Base-by-base conservation (phyloP, 2,329 filamentous ascomycete genomes). In the Geosmithia flava region DNA sequence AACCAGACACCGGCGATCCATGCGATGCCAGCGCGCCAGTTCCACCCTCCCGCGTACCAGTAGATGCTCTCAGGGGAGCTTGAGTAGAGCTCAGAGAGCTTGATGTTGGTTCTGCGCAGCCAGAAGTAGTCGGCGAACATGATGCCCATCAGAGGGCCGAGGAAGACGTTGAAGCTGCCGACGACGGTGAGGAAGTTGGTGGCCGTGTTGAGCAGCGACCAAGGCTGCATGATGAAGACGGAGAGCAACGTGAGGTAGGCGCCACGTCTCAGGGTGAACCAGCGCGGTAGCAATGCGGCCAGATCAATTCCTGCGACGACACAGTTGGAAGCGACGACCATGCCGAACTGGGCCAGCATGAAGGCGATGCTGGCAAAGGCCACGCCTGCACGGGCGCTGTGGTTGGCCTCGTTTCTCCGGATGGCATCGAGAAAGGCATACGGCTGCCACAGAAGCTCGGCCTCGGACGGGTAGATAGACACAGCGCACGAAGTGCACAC, bases 311-410 rank as follows among this genome's bases (percentile, higher is more conserved):
- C 75, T 72, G 1, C 70, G 23, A 65, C 69, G 51, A 76, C 71
- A 16, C 68, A 74, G 56, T 78, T 80, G 8, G 75, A 75, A 2
- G 74, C 63, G 53, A 81, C 77, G 53, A 79, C 77, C 47, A 80
- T 75, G 39, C 76, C 75, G 8, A 80, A 63, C 48, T 75, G 71
- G 0, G 75, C 76, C 46, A 80, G 61, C 23, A 71, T 71, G 67
- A 76, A 80, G 2, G 67, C 67, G 3, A 72, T 63, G 1, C 69
- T 76, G 10, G 64, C 72, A 53, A 80, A 64, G 54, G 67, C 67
- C 48, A 66, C 66, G 10, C 63, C 67, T 27, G 58, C 61, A 10
- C 66, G 58, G 5, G 70, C 72, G 3, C 68, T 68, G 4, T 65
- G 53, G 11, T 69, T 45, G 3, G 7, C 29, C 29, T 30, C 29